Evolutionary conservation across 441 rosid species (phyloP).

Genomic region (Iberis amara): DNA sequence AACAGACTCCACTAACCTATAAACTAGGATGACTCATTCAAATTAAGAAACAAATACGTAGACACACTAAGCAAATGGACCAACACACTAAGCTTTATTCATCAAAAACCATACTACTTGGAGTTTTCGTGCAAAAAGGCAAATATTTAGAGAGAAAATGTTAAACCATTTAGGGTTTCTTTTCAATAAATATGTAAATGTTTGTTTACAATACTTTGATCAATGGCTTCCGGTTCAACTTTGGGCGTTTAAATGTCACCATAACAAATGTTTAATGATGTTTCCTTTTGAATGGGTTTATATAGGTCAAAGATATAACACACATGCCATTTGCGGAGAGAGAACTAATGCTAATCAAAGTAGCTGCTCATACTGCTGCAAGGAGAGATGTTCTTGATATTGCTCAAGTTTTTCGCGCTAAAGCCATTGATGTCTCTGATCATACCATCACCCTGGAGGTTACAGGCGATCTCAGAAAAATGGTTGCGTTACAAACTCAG

Average conservation of each 20-base stretch:
- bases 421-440: conserved; percentile 77
- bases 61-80: too few species aligned
- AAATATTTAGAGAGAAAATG: too few species aligned
- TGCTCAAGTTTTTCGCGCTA: conserved; percentile 77
- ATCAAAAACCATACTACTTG: background rate
- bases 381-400: conserved; percentile 81
- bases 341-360: conserved; percentile 78
- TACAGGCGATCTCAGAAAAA: conserved; percentile 59
- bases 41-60: too few species aligned
- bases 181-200: too few species aligned
- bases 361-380: conserved; percentile 71
- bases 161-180: too few species aligned
- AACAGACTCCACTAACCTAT: too few species aligned
- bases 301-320: conserved; percentile 63
- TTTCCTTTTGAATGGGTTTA: conserved; percentile 6
- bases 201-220: too few species aligned
- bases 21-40: too few species aligned
- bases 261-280: too few species aligned
- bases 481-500: conserved; percentile 57
- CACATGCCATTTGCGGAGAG: conserved; percentile 81
- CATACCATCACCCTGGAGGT: conserved; percentile 88
- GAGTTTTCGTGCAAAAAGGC: background rate
- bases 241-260: too few species aligned
- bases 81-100: too few species aligned
- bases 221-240: too few species aligned